Evolutionary conservation across 169 alveolate genomes (phyloP).

Genomic region (Eimeria praecox): DNA sequence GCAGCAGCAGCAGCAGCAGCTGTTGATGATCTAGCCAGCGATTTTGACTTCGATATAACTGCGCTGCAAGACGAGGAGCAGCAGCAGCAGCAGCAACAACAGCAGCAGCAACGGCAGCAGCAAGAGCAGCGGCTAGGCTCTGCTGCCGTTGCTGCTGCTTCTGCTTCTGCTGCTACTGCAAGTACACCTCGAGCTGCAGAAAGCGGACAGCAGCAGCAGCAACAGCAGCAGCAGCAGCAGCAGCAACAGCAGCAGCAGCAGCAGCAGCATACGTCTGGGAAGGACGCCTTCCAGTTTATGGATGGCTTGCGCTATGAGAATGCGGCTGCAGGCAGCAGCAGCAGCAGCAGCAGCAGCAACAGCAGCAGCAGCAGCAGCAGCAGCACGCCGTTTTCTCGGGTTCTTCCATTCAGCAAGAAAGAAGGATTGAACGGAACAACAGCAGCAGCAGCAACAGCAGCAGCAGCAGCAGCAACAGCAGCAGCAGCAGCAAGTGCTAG

Average conservation of each 20-base stretch:
- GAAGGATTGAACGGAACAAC: too few species aligned
- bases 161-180: background rate
- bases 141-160: background rate
- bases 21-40: too few species aligned
- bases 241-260: background rate
- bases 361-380: background rate
- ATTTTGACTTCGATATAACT: too few species aligned
- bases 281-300: too few species aligned
- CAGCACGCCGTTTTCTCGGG: too few species aligned
- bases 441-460: conserved; percentile 11
- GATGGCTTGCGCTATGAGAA: too few species aligned
- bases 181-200: conserved; percentile 3
- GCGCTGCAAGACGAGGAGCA: background rate
- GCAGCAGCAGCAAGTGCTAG: background rate
- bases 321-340: too few species aligned
- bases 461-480: conserved; percentile 51
- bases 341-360: background rate
- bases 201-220: conserved; percentile 36
- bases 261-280: too few species aligned
- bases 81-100: conserved; percentile 19
- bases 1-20: background rate
- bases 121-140: background rate
- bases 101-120: conserved; percentile 19
- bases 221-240: conserved; percentile 35
- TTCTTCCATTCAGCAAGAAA: too few species aligned